These are phyloP conservation scores for Vinca minor DNA, from an alignment of 257 asterid genomes.

Conservation along the genomic window DNA sequence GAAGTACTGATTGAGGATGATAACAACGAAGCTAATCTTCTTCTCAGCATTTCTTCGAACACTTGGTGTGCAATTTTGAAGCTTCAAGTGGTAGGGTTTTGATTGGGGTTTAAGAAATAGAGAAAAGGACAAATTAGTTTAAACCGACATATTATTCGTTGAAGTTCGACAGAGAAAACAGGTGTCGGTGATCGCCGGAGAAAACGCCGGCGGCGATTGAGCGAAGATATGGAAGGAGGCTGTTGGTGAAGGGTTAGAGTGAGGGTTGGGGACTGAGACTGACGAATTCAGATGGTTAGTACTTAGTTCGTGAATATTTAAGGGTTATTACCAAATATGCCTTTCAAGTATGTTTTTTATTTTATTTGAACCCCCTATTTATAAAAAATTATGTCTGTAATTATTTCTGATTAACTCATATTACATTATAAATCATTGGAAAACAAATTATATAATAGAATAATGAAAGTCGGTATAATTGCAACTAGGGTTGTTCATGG, in stretches of 20 bases:
- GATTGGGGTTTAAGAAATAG: background rate
- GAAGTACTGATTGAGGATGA: slow-evolving; percentile 31
- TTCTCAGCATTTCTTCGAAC: slow-evolving; percentile 46
- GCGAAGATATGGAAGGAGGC: background rate
- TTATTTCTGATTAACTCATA: too few species aligned
- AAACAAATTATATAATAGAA: too few species aligned
- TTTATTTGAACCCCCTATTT: too few species aligned
- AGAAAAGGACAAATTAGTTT: background rate
- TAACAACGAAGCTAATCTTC: slow-evolving; percentile 41
- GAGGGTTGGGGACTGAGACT: background rate
- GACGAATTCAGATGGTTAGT: too few species aligned
- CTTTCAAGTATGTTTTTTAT: too few species aligned
- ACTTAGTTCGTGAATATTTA: too few species aligned
- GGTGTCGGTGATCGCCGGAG: background rate
- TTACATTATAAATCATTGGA: too few species aligned
- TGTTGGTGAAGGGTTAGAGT: background rate
- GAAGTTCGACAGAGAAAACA: background rate
- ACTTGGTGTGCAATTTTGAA: background rate
- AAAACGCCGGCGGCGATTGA: background rate
- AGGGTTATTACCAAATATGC: too few species aligned
- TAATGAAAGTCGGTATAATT: too few species aligned
- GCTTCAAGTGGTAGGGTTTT: background rate
- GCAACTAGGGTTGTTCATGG: too few species aligned
- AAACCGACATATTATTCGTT: background rate
- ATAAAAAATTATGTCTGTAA: too few species aligned